phyloP scores from a whole-genome alignment of 805 yeast genomes.

The Pichia nanzhaoensis region DNA sequence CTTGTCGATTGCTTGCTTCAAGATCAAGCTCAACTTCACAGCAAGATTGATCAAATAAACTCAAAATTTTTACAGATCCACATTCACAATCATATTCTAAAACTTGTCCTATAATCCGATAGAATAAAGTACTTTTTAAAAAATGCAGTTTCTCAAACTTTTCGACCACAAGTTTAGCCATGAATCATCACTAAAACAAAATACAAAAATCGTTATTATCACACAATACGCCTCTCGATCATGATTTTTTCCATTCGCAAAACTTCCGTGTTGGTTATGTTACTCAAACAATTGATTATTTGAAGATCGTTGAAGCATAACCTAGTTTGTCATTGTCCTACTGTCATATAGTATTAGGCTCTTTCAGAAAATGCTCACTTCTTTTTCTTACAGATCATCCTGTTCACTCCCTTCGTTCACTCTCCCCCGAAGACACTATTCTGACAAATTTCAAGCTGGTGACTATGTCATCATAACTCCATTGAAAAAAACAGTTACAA shows the following conservation, averaged over 20 bases:
- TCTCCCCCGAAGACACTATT: conserved; percentile 3
- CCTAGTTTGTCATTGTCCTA: not conserved
- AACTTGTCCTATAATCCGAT: conserved; percentile 22
- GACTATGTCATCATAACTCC: conserved; percentile 29
- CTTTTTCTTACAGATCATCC: not conserved
- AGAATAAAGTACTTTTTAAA: conserved; percentile 10
- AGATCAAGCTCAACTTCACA: conserved; percentile 9
- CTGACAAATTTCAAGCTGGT: conserved; percentile 16
- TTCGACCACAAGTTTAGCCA: conserved; percentile 9
- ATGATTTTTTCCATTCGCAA: not conserved
- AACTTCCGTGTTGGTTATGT: no score
- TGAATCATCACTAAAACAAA: not conserved
- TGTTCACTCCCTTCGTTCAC: not conserved
- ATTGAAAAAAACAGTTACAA: conserved; percentile 20
- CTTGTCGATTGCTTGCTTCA: conserved; percentile 9
- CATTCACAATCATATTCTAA: conserved; percentile 14
- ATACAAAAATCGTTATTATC: no score
- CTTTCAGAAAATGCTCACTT: not conserved
- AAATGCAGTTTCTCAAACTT: conserved; percentile 11
- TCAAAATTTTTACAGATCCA: conserved; percentile 15
- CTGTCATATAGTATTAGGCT: not conserved
- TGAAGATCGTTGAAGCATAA: not conserved
- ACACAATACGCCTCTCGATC: no score
- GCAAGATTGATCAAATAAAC: conserved; percentile 11
- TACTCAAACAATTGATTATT: no score